Percentiles rank a stretch among this genome's conserved stretches.
These are phyloP conservation scores for Candida maris DNA, from an alignment of 805 yeast genomes.

Conservation along the genomic window DNA sequence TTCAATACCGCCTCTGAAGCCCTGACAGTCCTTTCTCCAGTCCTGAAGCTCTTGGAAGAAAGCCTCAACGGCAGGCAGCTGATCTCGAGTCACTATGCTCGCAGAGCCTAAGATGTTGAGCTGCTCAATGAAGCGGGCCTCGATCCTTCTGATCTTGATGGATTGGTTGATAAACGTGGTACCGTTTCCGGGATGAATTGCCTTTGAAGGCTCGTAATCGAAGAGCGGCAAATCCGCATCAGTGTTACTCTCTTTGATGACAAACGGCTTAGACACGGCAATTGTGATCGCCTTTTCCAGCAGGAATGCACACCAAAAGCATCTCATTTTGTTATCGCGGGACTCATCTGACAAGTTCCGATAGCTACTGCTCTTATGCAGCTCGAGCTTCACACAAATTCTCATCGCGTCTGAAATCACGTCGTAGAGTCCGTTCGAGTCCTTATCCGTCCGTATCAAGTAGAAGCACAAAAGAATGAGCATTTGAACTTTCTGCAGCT, in stretches of 20 bases:
- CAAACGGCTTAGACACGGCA: slow-evolving; percentile 57
- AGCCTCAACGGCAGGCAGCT: slow-evolving; percentile 47
- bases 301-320: slow-evolving; percentile 65
- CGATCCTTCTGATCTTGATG: slow-evolving; percentile 53
- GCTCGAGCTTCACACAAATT: slow-evolving; percentile 36
- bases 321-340: slow-evolving; percentile 42
- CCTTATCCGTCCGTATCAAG: slow-evolving; percentile 58
- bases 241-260: slow-evolving; percentile 48
- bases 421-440: slow-evolving; percentile 50
- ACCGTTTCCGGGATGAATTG: slow-evolving; percentile 31
- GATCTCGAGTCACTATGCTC: slow-evolving; percentile 31
- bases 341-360: slow-evolving; percentile 22
- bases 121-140: slow-evolving; percentile 54
- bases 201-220: slow-evolving; percentile 40
- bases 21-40: slow-evolving; percentile 55
- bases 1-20: slow-evolving; percentile 46
- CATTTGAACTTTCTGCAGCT: slow-evolving; percentile 49
- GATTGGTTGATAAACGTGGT: slow-evolving; percentile 54
- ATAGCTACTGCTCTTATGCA: slow-evolving; percentile 38
- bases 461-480: slow-evolving; percentile 50
- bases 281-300: slow-evolving; percentile 59
- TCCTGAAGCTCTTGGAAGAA: slow-evolving; percentile 52
- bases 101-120: slow-evolving; percentile 38
- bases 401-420: slow-evolving; percentile 52
- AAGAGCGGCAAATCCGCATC: slow-evolving; percentile 48